These are phyloP conservation scores for Chrysosporium queenslandicum DNA, from an alignment of 2,329 filamentous ascomycete species.

Conservation along the genomic window DNA sequence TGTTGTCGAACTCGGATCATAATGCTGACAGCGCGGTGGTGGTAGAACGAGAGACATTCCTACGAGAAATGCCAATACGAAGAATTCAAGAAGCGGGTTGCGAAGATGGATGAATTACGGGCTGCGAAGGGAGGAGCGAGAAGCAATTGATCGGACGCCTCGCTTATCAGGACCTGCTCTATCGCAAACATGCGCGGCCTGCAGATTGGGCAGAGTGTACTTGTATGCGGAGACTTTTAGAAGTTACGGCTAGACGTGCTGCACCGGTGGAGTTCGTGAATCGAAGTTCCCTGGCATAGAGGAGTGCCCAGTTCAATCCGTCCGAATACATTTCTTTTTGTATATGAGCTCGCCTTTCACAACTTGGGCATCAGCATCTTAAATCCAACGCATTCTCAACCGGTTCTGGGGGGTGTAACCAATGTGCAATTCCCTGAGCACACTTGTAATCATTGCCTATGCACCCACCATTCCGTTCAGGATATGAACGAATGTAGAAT, in stretches of 20 bases:
- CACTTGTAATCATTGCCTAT: no score
- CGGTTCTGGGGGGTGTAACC: no score
- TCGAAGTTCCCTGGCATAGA: background rate
- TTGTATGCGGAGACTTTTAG: background rate
- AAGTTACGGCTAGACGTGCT: background rate
- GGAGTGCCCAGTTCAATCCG: no score
- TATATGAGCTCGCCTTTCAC: no score
- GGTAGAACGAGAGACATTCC: conserved; percentile 83
- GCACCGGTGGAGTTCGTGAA: background rate
- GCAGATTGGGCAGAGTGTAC: background rate
- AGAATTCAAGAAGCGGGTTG: conserved; percentile 96
- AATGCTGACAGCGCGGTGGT: conserved; percentile 1
- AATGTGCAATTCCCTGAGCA: no score
- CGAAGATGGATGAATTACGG: conserved; percentile 95
- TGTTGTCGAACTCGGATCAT: background rate
- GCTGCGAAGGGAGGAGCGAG: conserved; percentile 72
- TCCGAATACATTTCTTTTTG: no score
- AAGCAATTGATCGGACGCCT: conserved; percentile 55
- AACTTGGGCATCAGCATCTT: no score
- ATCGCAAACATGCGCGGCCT: background rate
- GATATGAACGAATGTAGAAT: no score
- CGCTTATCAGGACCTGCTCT: no score
- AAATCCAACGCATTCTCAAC: no score
- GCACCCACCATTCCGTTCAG: no score
- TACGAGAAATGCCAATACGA: conserved; percentile 99